Base-by-base conservation (phyloP, 1,284 basidiomycete species). In the Flammula alnicola region DNA sequence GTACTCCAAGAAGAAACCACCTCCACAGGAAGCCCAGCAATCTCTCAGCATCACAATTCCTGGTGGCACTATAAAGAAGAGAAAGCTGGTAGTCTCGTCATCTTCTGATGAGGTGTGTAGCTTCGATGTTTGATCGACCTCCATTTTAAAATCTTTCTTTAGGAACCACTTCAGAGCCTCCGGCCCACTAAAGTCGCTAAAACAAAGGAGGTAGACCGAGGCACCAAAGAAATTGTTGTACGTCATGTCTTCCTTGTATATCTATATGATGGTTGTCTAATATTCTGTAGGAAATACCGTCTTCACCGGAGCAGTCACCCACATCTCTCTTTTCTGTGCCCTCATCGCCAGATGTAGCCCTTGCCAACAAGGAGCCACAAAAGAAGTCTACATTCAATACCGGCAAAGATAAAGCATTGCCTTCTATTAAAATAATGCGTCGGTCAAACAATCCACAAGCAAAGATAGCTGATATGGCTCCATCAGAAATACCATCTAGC, bases 251-350 rank as follows among this genome's bases (percentile, higher is more conserved):
- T 7, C 14, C 3, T 4, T 32, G 2, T 17, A 12, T 27, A 5
- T 14, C 12, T 16, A 17, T 9, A 8, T 14, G n/a, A 3, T 39
- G 12, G 26, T 36, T 4, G 16, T 12, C 19, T 26, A 5, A 11
- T 25, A 26, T 31, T 19, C 10, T 16, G 19, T 19, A 47, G 44
- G 37, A 38, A 23, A 25, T 47, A 30, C 19, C 19, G 9, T 47
- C 44, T 10, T 47, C 44, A 4, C 42, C 42, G 12, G n/a, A 3
- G 5, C 35, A 17, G 16, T 56, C 54, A 12, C 57, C 59, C 2
- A 49, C 51, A 14, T 66, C 67, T 11, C 50, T 67, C 8, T 68
- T 69, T 47, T 69, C 66, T 12, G 59, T 53, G 4, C 35, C 44
- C 8, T 51, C 57, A 9, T 53, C 55, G 25, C 56, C 60, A 22